These are phyloP conservation scores for Beauveria sp. DNA, from an alignment of 2,329 filamentous ascomycete genomes.

Conservation along the genomic window DNA sequence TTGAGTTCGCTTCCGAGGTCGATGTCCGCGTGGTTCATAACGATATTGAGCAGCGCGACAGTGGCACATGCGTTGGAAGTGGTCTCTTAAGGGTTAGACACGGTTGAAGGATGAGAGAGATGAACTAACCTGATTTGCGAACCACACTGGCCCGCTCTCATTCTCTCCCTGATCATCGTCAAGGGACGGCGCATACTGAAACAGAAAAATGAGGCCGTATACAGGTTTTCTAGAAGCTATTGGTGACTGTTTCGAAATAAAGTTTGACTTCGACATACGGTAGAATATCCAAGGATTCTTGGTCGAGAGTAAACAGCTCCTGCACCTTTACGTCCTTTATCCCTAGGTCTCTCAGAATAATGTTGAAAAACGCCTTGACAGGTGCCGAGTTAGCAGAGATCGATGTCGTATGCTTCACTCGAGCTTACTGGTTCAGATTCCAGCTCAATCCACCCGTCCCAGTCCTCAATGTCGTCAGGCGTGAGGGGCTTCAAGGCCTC, in stretches of 20 bases:
- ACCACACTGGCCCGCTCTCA: constrained; percentile 65
- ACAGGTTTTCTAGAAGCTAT: constrained; percentile 54
- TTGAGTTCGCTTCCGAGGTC: constrained; percentile 63
- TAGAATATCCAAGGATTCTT: constrained; percentile 53
- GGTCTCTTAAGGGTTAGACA: constrained; percentile 41
- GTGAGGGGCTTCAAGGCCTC: constrained; percentile 40
- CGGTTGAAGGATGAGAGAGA: constrained; percentile 11
- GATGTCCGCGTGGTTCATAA: constrained; percentile 70
- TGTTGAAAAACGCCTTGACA: constrained; percentile 70
- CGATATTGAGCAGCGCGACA: constrained; percentile 85
- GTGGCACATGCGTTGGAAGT: constrained; percentile 82
- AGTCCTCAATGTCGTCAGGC: constrained; percentile 47
- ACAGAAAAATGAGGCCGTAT: constrained; percentile 84
- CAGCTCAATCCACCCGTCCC: constrained; percentile 73
- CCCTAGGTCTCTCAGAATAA: constrained; percentile 72
- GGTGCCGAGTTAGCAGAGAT: constrained; percentile 12
- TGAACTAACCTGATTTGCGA: constrained; percentile 70
- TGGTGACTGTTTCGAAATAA: not conserved
- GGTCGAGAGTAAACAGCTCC: constrained; percentile 69
- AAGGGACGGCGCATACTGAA: constrained; percentile 54
- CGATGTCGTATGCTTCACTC: not conserved
- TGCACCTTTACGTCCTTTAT: constrained; percentile 65
- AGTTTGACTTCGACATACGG: constrained; percentile 39
- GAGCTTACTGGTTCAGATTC: constrained; percentile 75
- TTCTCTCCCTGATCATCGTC: constrained; percentile 47